Percentiles rank a stretch among this genome's conserved stretches.
phyloP scores from a whole-genome alignment of 306 rosid genomes.

The Rubus parviflorus region DNA sequence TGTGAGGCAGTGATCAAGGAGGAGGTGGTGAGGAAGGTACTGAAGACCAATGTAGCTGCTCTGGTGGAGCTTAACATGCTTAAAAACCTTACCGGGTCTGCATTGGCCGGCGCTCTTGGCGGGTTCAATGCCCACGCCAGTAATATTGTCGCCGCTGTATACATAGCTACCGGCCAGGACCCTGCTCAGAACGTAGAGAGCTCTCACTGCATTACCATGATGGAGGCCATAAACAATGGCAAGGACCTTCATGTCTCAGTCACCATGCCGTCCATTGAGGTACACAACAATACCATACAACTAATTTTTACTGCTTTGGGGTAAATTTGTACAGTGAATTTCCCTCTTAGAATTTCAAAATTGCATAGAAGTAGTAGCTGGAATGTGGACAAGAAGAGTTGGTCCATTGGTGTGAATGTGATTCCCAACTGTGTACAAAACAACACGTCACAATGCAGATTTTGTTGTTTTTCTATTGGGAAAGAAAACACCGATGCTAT shows the following conservation, averaged over 20 bases:
- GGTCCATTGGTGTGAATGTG: not conserved
- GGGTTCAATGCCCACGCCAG: constrained; percentile 38
- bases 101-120: constrained; percentile 31
- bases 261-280: constrained; percentile 39
- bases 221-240: constrained; percentile 29
- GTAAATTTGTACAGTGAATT: not conserved
- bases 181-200: constrained; percentile 41
- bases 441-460: not conserved
- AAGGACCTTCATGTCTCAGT: constrained; percentile 27
- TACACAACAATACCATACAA: not conserved
- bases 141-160: constrained; percentile 32
- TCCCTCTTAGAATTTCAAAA: not conserved
- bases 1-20: constrained; percentile 31
- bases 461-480: constrained; percentile 9
- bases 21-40: constrained; percentile 27
- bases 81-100: constrained; percentile 33
- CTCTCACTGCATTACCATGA: constrained; percentile 33
- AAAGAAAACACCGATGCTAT: not conserved
- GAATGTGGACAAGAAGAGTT: not conserved
- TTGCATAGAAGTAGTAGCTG: not conserved
- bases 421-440: not conserved
- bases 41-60: constrained; percentile 26
- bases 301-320: not conserved
- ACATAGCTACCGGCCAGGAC: constrained; percentile 36
- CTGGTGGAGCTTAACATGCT: constrained; percentile 30